Evolutionary conservation across 768 basidiomycete species (phyloP).

Genomic region (Russula foetens): DNA sequence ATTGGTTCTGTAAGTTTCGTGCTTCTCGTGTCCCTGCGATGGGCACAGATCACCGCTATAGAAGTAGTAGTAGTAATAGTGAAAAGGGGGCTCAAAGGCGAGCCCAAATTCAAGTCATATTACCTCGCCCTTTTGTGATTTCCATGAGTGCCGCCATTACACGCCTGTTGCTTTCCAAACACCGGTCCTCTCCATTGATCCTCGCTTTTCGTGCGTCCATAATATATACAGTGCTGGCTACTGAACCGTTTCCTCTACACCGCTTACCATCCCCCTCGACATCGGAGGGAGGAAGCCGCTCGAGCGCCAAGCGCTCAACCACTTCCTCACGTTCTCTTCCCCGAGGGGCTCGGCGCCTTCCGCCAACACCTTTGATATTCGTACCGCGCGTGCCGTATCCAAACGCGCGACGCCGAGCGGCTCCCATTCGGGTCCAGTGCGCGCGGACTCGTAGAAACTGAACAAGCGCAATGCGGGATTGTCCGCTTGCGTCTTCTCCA

Average conservation of each 20-base stretch:
- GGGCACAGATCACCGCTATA: too few relatives aligned
- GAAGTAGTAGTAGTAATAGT: too few relatives aligned
- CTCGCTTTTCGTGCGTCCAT: too few relatives aligned
- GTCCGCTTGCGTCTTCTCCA: constrained; percentile 10
- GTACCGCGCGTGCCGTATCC: constrained; percentile 13
- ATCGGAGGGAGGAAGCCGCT: constrained; percentile 14
- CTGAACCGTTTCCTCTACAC: neutral
- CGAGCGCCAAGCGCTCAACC: constrained; percentile 14
- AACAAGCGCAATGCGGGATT: constrained; percentile 19
- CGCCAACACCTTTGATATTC: constrained; percentile 15
- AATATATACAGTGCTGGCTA: neutral
- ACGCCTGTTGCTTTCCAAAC: too few relatives aligned
- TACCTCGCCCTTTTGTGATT: too few relatives aligned
- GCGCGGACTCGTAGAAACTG: constrained; percentile 15
- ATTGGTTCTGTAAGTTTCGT: too few relatives aligned
- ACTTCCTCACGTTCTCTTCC: constrained; percentile 14
- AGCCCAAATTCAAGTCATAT: too few relatives aligned
- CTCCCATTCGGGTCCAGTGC: constrained; percentile 19
- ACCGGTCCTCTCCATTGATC: too few relatives aligned
- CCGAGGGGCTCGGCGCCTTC: constrained; percentile 4
- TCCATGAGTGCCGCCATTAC: too few relatives aligned
- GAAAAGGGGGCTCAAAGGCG: too few relatives aligned
- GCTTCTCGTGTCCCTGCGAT: too few relatives aligned
- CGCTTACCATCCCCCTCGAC: neutral
- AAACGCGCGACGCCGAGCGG: constrained; percentile 22